A percentile compares a stretch with the other conserved stretches of the same genome.
Conservation (phyloP, 192 early-diverging fungal species). For the Ramicandelaber brevisporus region DNA sequence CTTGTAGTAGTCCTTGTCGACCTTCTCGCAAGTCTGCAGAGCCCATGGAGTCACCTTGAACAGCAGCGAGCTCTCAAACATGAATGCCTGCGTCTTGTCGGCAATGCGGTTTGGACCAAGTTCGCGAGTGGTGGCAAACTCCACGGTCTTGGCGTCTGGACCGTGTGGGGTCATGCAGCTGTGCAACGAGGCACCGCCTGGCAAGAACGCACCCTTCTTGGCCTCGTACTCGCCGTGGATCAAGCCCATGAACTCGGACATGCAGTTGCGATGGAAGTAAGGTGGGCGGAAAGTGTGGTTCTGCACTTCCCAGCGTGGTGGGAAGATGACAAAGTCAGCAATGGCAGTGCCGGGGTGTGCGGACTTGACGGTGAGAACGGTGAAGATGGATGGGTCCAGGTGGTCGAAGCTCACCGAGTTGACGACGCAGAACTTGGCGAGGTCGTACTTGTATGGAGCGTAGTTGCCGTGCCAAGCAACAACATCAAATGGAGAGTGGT, state of each 20-base stretch:
- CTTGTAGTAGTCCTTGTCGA: slow-evolving; percentile 66
- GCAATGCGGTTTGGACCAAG: slow-evolving; percentile 53
- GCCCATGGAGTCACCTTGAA: slow-evolving; percentile 66
- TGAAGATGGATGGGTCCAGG: slow-evolving; percentile 91
- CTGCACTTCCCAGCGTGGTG: slow-evolving; percentile 80
- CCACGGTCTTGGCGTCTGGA: slow-evolving; percentile 59
- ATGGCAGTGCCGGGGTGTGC: slow-evolving; percentile 60
- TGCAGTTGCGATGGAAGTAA: slow-evolving; percentile 93
- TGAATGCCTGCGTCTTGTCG: slow-evolving; percentile 72
- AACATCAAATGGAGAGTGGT: slow-evolving; percentile 83
- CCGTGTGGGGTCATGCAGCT: slow-evolving; percentile 79
- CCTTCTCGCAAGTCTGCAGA: slow-evolving; percentile 32
- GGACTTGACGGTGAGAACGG: slow-evolving; percentile 77
- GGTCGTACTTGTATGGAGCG: slow-evolving; percentile 80
- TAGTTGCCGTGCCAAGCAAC: slow-evolving; percentile 99
- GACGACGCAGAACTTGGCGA: slow-evolving; percentile 56
- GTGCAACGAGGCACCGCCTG: slow-evolving; percentile 68
- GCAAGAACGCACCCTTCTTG: slow-evolving; percentile 71
- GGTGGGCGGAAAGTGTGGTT: slow-evolving; percentile 82
- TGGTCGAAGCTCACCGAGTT: slow-evolving; percentile 83
- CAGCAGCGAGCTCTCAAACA: slow-evolving; percentile 79
- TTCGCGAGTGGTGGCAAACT: slow-evolving; percentile 38
- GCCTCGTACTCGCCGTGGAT: slow-evolving; percentile 83
- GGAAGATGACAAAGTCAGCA: slow-evolving; percentile 92
- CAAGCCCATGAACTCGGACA: slow-evolving; percentile 96